phyloP scores from a whole-genome alignment of 1,139 yeast genomes.

The Eremothecium coryli region DNA sequence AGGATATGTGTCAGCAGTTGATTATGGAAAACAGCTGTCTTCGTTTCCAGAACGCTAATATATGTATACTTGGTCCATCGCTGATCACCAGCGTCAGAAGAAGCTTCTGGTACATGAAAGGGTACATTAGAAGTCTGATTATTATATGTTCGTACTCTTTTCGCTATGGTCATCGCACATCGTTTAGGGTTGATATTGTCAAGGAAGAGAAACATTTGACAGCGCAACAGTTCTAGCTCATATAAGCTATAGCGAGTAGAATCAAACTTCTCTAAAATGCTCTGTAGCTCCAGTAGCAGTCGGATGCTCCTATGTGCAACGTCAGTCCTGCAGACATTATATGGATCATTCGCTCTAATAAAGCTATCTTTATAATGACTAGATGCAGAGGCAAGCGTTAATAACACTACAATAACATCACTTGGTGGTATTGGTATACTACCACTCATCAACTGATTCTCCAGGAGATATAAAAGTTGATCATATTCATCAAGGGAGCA shows the following conservation, averaged over 20 bases:
- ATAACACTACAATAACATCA: slow-evolving; percentile 22
- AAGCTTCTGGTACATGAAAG: not conserved
- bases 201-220: slow-evolving; percentile 25
- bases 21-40: slow-evolving; percentile 18
- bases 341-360: slow-evolving; percentile 21
- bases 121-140: slow-evolving; percentile 2
- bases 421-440: slow-evolving; percentile 20
- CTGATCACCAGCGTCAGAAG: not conserved
- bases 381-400: slow-evolving; percentile 23
- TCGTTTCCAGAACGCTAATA: slow-evolving; percentile 19
- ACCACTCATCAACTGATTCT: slow-evolving; percentile 13
- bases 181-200: slow-evolving; percentile 12
- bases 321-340: slow-evolving; percentile 17
- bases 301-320: slow-evolving; percentile 19
- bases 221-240: slow-evolving; percentile 23
- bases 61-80: slow-evolving; percentile 22
- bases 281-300: slow-evolving; percentile 14
- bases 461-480: slow-evolving; percentile 19
- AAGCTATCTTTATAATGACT: slow-evolving; percentile 16
- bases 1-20: slow-evolving; percentile 14
- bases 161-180: not conserved
- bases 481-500: slow-evolving; percentile 24
- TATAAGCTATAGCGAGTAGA: slow-evolving; percentile 11
- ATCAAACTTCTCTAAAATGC: slow-evolving; percentile 17
- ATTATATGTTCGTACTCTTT: slow-evolving; percentile 1